Conservation (phyloP, 106 monocot genomes). For the Phalaenopsis equestris region DNA sequence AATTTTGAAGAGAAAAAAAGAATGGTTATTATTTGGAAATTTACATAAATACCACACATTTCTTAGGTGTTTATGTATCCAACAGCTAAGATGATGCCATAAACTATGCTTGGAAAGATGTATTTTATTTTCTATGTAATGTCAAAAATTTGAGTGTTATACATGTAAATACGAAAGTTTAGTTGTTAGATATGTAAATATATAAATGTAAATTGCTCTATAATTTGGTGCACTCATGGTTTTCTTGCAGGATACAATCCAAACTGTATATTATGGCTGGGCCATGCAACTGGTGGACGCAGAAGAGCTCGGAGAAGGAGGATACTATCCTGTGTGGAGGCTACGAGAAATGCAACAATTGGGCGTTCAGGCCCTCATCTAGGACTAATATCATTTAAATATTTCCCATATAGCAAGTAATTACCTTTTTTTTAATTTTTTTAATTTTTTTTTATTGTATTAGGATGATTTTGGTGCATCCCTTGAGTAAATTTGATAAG, state of each 20-base stretch:
- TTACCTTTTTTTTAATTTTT: neutral
- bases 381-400: neutral
- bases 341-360: conserved; percentile 84
- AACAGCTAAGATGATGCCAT: too few species aligned
- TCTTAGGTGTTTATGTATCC: too few species aligned
- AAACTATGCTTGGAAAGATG: too few species aligned
- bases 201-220: too few species aligned
- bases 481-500: neutral
- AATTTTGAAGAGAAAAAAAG: too few species aligned
- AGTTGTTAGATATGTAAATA: too few species aligned
- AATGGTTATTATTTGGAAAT: too few species aligned
- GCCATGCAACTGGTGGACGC: conserved; percentile 80
- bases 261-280: conserved; percentile 79
- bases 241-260: conserved; percentile 65
- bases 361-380: conserved; percentile 69
- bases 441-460: neutral
- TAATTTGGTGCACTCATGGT: neutral
- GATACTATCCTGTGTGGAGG: conserved; percentile 54
- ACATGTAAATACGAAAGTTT: too few species aligned
- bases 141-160: neutral
- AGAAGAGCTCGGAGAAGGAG: conserved; percentile 69
- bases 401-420: neutral
- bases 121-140: too few species aligned
- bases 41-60: too few species aligned
- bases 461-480: neutral